Conservation (phyloP, 1,139 yeast genomes). For the Saccharomyces hybrid region DNA sequence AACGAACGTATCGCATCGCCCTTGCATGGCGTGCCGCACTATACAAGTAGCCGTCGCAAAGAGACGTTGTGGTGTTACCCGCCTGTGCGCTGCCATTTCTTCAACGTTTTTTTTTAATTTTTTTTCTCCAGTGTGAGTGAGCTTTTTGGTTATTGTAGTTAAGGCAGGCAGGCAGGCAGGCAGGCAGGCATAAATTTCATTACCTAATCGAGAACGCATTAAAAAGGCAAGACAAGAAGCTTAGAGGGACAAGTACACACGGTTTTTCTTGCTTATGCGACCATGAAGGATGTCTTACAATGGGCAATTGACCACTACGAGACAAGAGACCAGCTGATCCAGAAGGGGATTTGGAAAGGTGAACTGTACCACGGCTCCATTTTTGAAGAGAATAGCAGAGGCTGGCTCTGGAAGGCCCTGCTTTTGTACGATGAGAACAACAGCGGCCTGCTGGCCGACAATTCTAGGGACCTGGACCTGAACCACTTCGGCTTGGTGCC, state of each 20-base stretch:
- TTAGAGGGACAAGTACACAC: neutral
- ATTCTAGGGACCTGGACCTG: neutral
- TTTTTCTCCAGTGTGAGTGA: neutral
- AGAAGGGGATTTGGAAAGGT: conserved; percentile 27
- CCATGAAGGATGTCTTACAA: conserved; percentile 11
- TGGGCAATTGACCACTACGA: conserved; percentile 18
- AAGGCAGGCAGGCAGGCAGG: neutral
- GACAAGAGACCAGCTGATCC: conserved; percentile 21
- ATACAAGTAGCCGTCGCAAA: neutral
- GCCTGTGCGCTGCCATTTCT: neutral
- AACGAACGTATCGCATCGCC: too few relatives aligned
- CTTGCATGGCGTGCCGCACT: neutral
- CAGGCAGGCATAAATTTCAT: neutral
- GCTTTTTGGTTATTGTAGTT: neutral
- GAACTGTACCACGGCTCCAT: conserved; percentile 16
- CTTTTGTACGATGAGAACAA: conserved; percentile 16
- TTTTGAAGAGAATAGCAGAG: conserved; percentile 12
- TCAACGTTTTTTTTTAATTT: neutral
- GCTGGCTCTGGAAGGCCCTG: conserved; percentile 29
- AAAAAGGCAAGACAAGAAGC: neutral
- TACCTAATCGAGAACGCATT: neutral
- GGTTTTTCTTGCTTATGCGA: neutral
- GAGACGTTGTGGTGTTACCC: neutral
- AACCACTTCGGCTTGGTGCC: conserved; percentile 4
- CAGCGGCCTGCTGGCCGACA: conserved; percentile 4